Conservation (phyloP, 2,329 filamentous ascomycete species). For the Incumbomyces delicatus region DNA sequence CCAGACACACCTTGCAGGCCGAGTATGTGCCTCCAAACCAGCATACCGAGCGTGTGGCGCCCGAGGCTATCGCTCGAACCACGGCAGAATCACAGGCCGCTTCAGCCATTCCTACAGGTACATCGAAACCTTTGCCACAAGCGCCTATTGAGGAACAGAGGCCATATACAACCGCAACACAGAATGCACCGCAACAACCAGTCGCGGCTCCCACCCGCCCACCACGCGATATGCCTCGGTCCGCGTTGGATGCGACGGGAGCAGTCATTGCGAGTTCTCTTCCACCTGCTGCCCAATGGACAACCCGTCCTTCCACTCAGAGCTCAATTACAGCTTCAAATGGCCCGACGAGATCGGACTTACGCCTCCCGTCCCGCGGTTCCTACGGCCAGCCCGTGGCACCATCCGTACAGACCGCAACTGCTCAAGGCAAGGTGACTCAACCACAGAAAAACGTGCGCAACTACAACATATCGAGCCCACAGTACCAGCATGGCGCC, state of each 20-base stretch:
- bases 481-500: conserved; percentile 44
- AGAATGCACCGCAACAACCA: not conserved
- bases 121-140: conserved; percentile 47
- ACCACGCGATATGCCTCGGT: conserved; percentile 42
- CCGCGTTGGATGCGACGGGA: conserved; percentile 49
- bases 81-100: conserved; percentile 6
- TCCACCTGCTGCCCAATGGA: conserved; percentile 19
- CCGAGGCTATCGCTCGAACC: conserved; percentile 1
- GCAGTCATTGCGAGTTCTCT: conserved; percentile 33
- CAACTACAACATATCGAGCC: conserved; percentile 62
- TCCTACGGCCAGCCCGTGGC: conserved; percentile 83
- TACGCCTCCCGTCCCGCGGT: conserved; percentile 60
- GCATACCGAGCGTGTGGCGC: conserved; percentile 59
- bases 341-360: conserved; percentile 31
- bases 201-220: conserved; percentile 29
- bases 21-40: conserved; percentile 92
- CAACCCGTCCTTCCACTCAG: conserved; percentile 64
- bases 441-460: conserved; percentile 57
- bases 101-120: conserved; percentile 16
- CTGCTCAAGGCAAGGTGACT: conserved; percentile 79
- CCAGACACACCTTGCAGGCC: conserved; percentile 89
- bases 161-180: not conserved
- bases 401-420: conserved; percentile 77
- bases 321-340: conserved; percentile 63
- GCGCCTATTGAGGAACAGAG: conserved; percentile 21